Conservation (phyloP, 2,329 filamentous ascomycete genomes). For the Nakataea oryzae region DNA sequence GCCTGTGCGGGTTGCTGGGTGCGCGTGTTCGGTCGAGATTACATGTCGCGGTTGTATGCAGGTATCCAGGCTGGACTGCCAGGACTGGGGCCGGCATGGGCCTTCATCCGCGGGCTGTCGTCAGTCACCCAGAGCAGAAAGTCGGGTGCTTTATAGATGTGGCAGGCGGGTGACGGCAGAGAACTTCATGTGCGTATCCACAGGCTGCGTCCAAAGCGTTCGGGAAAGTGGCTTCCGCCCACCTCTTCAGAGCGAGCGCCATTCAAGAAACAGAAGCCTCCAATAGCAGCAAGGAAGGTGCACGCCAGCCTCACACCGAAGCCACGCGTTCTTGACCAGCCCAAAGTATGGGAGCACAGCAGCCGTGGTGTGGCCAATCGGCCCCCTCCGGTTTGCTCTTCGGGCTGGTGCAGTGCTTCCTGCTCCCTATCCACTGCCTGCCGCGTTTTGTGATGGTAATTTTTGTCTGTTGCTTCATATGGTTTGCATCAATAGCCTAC, state of each 20-base stretch:
- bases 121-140: too few relatives aligned
- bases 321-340: not conserved
- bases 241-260: not conserved
- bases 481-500: not conserved
- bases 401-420: not conserved
- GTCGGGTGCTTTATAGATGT: not conserved
- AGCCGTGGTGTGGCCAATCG: not conserved
- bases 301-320: not conserved
- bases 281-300: not conserved
- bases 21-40: not conserved
- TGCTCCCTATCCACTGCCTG: not conserved
- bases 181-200: not conserved
- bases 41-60: too few relatives aligned
- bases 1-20: not conserved
- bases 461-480: not conserved
- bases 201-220: too few relatives aligned
- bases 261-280: not conserved
- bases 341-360: not conserved
- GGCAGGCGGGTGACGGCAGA: not conserved
- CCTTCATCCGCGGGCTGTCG: too few relatives aligned
- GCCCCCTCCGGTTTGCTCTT: not conserved
- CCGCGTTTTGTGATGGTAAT: not conserved
- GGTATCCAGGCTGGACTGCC: too few relatives aligned
- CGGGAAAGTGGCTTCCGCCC: not conserved
- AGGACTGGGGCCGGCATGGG: too few relatives aligned